phyloP scores from a whole-genome alignment of 73 alveolate species.

The Stentor coeruleus region DNA sequence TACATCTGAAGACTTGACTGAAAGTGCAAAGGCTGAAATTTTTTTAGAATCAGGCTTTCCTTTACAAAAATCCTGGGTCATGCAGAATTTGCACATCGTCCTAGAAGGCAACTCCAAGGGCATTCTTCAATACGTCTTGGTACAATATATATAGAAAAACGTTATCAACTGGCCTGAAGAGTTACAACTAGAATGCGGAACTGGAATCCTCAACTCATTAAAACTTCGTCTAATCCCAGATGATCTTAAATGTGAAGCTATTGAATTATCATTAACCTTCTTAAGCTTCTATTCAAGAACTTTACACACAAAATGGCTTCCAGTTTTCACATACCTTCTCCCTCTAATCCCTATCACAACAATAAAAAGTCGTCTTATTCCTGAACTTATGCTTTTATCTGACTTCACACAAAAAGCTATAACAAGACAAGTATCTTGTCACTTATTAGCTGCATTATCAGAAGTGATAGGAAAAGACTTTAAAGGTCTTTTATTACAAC shows the following conservation, averaged over 20 bases:
- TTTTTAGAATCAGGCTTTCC: conserved; percentile 8
- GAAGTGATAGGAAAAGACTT: conserved; percentile 4
- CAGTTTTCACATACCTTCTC: conserved; percentile 9
- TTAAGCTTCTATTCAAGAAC: conserved; percentile 23
- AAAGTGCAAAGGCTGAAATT: neutral
- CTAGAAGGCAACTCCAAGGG: neutral
- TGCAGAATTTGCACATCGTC: neutral
- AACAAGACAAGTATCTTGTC: conserved; percentile 14
- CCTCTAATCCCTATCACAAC: neutral
- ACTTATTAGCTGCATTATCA: neutral
- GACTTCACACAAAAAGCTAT: conserved; percentile 4
- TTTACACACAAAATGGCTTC: neutral
- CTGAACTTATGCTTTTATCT: conserved; percentile 1
- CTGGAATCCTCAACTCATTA: neutral
- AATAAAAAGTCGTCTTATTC: neutral
- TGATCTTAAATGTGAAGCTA: neutral
- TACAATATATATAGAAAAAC: neutral
- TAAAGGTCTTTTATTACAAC: neutral
- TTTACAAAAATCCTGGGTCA: neutral
- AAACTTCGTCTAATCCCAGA: neutral
- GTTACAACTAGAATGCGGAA: conserved; percentile 4
- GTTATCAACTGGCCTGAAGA: conserved; percentile 14
- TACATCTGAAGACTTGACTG: conserved; percentile 7
- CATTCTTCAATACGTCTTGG: neutral
- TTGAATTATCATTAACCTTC: conserved; percentile 4